phyloP scores from a whole-genome alignment of 1,284 basidiomycete genomes.

The Ustilago tritici region DNA sequence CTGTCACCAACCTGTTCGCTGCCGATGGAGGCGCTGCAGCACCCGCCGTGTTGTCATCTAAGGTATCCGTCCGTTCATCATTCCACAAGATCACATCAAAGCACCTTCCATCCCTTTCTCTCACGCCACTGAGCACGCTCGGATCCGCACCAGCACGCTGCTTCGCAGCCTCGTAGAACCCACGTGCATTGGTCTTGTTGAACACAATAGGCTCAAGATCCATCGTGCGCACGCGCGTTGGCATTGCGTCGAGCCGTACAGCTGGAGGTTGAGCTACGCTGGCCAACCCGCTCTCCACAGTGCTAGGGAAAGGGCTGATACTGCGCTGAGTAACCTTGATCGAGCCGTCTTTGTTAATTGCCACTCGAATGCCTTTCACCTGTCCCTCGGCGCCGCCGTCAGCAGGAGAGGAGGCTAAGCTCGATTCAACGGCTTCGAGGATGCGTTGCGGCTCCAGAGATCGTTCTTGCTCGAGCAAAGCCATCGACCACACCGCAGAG shows the following conservation, averaged over 20 bases:
- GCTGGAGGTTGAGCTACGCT: slow-evolving; percentile 17
- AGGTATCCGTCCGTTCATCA: slow-evolving; percentile 32
- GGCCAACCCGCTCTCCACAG: slow-evolving; percentile 3
- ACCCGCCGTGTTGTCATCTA: background rate
- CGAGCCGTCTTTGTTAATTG: slow-evolving; percentile 28
- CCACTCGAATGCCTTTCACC: slow-evolving; percentile 46
- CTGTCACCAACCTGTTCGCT: slow-evolving; percentile 30
- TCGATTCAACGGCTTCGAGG: slow-evolving; percentile 35
- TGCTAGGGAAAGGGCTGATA: slow-evolving; percentile 36
- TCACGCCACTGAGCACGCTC: slow-evolving; percentile 41
- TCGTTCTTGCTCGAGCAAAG: slow-evolving; percentile 29
- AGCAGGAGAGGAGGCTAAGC: slow-evolving; percentile 6
- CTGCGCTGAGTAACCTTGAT: slow-evolving; percentile 35
- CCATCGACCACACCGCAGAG: slow-evolving; percentile 35
- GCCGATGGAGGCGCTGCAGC: background rate
- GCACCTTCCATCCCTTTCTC: slow-evolving; percentile 34
- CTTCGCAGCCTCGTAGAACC: slow-evolving; percentile 50
- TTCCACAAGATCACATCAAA: slow-evolving; percentile 54
- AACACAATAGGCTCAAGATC: slow-evolving; percentile 51
- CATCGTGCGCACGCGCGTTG: slow-evolving; percentile 42
- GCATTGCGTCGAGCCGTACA: slow-evolving; percentile 34
- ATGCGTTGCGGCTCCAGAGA: slow-evolving; percentile 26
- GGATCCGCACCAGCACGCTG: slow-evolving; percentile 36
- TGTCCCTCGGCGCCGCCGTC: slow-evolving; percentile 1
- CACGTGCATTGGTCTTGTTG: slow-evolving; percentile 54